Conservation (phyloP, 2,329 filamentous ascomycete species). For the Lachnellula willkommii region DNA sequence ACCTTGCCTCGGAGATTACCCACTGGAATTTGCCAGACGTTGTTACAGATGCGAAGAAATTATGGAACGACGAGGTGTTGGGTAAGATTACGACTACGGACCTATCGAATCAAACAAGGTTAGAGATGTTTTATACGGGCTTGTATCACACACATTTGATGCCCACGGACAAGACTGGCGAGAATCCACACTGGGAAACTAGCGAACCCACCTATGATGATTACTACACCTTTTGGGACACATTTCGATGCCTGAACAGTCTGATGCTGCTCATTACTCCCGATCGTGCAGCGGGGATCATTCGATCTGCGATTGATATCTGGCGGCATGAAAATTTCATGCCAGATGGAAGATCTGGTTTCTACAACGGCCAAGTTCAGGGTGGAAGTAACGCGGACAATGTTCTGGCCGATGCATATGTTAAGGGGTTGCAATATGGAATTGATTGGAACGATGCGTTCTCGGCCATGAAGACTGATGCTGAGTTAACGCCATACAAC, state of each 20-base stretch:
- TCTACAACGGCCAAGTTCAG: conserved; percentile 62
- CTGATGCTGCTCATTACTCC: conserved; percentile 60
- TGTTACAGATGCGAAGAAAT: conserved; percentile 37
- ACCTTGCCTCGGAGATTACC: conserved; percentile 40
- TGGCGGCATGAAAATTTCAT: conserved; percentile 59
- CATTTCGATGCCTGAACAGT: conserved; percentile 53
- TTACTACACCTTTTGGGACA: conserved; percentile 63
- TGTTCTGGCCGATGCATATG: conserved; percentile 65
- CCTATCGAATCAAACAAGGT: conserved; percentile 40
- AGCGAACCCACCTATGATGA: conserved; percentile 65
- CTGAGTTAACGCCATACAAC: conserved; percentile 54
- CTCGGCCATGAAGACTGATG: conserved; percentile 57
- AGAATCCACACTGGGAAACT: conserved; percentile 61
- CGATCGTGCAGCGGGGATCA: conserved; percentile 53
- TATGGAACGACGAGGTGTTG: conserved; percentile 50
- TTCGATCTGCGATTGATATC: conserved; percentile 61
- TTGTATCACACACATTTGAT: conserved; percentile 59
- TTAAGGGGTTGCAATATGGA: conserved; percentile 55
- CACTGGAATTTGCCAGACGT: conserved; percentile 38
- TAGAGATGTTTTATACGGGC: conserved; percentile 51
- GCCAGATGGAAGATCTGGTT: conserved; percentile 59
- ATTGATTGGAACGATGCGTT: conserved; percentile 59
- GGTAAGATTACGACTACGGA: conserved; percentile 37
- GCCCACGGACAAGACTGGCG: conserved; percentile 61
- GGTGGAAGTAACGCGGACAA: conserved; percentile 67